Evolutionary conservation across 768 basidiomycete genomes (phyloP).

Genomic region (Auricularia cornea): DNA sequence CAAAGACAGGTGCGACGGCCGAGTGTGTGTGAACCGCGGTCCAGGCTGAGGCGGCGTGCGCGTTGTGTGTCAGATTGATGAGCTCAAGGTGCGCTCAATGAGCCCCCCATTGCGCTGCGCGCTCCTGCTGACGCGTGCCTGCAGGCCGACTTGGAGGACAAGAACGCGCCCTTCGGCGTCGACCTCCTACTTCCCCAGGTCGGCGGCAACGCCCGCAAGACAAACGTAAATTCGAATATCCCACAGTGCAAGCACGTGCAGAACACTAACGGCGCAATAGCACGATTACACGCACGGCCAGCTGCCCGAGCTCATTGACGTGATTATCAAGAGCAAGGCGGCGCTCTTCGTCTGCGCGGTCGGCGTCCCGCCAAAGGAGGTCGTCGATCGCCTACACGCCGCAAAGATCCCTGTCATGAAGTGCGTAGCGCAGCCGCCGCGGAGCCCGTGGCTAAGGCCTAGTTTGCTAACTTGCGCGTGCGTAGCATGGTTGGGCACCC

Average conservation of each 20-base stretch:
- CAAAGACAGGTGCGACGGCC: slow-evolving; percentile 22
- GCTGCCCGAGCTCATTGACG: slow-evolving; percentile 65
- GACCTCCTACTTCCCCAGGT: slow-evolving; percentile 79
- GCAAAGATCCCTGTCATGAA: slow-evolving; percentile 82
- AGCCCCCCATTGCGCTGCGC: slow-evolving; percentile 7
- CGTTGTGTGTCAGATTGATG: neutral
- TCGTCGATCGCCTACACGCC: slow-evolving; percentile 71
- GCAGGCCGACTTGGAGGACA: slow-evolving; percentile 65
- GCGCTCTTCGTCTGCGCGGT: slow-evolving; percentile 78
- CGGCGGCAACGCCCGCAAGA: slow-evolving; percentile 75
- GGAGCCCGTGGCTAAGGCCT: neutral
- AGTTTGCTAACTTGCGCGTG: neutral
- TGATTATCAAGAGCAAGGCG: slow-evolving; percentile 65
- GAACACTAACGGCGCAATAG: slow-evolving; percentile 15
- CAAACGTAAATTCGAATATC: slow-evolving; percentile 40
- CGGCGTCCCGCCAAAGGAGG: slow-evolving; percentile 77
- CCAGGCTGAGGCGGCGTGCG: neutral
- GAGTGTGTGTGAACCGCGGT: neutral
- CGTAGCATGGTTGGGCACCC: slow-evolving; percentile 76
- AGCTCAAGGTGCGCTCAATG: neutral
- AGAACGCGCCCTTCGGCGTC: slow-evolving; percentile 45
- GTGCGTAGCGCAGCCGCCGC: slow-evolving; percentile 31
- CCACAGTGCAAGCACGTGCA: neutral
- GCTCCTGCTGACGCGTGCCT: slow-evolving; percentile 22
- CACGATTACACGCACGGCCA: slow-evolving; percentile 75